Percentiles rank a stretch among this genome's conserved stretches.
Evolutionary conservation across 208 protist genomes (phyloP).

Genomic region (Leishmania major): DNA sequence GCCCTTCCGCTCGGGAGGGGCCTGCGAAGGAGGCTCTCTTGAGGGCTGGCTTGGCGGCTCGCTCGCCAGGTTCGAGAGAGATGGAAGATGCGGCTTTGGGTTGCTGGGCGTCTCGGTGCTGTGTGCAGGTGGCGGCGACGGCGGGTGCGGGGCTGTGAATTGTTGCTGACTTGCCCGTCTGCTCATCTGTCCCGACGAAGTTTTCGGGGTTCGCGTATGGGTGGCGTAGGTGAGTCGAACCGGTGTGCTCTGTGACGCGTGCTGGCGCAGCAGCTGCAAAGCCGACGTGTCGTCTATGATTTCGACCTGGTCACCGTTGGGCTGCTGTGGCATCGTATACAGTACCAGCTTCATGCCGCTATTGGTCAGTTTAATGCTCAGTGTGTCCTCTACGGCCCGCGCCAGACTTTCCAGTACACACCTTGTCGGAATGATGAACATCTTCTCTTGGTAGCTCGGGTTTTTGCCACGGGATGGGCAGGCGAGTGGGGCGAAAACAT

Average conservation of each 20-base stretch:
- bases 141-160: neutral
- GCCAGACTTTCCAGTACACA: slow-evolving; percentile 32
- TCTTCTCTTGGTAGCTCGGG: slow-evolving; percentile 34
- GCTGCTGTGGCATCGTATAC: slow-evolving; percentile 1
- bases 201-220: neutral
- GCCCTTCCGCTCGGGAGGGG: neutral
- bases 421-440: slow-evolving; percentile 48
- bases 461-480: neutral
- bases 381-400: slow-evolving; percentile 42
- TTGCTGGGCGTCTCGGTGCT: neutral
- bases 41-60: neutral
- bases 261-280: slow-evolving; percentile 27
- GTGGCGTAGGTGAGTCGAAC: slow-evolving; percentile 35
- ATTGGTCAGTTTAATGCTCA: slow-evolving; percentile 1
- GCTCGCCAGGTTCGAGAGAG: slow-evolving; percentile 1
- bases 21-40: neutral
- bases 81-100: neutral
- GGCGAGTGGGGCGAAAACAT: slow-evolving; percentile 36
- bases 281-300: slow-evolving; percentile 29
- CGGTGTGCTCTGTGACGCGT: slow-evolving; percentile 31
- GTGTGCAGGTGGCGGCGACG: neutral
- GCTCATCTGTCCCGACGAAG: slow-evolving; percentile 1
- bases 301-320: neutral
- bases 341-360: slow-evolving; percentile 1
- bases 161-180: slow-evolving; percentile 10